Evolutionary conservation across 805 yeast species (phyloP), one percentile per base, ranked within the genome.

Genomic region (Candida coleopterorum): DNA sequence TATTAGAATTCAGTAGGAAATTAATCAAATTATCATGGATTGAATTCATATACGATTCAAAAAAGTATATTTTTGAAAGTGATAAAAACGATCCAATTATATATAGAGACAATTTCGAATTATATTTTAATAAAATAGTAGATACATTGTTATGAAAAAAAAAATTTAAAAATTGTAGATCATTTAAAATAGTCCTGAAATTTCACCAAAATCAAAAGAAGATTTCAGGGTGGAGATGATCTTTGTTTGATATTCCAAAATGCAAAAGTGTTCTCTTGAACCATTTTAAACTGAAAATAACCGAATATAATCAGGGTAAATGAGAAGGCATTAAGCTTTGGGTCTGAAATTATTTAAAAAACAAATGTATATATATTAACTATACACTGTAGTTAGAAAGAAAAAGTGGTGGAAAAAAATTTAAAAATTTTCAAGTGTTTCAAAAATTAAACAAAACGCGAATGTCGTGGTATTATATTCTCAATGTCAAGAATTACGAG

Each of bases 311-410:
- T 54, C 71, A 67, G 73, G 70, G 68, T 55, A 50, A 48, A 60
- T 56, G 70, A 58, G 70, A 64, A 67, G 72, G 72, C 71, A 54
- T 62, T 43, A 63, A 66, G 71, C 62, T 50, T 55, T 64, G 72
- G 69, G 45, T 34, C 9, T 6, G 18, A 6, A 24, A 12, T 24
- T 15, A 12, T n/a, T 12, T 6, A 25, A 9, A 14, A 14, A 25
- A 14, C 4, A 25, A 4, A 25, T 7, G 28, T 25, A 15, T 25
- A 15, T 25, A 25, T 25, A 12, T 14, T 8, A 24, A 14, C 10
- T 23, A 9, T 23, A 23, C 10, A 23, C 11, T 7, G n/a, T n/a
- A n/a, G n/a, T n/a, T n/a, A n/a, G n/a, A n/a, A 23, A 23, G 10
- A 23, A 9, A 23, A 23, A 23, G 25, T 23, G 25, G 10, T 23